Evolutionary conservation across 2,329 filamentous ascomycete genomes (phyloP).

Genomic region (Pleoardoris graminearum): DNA sequence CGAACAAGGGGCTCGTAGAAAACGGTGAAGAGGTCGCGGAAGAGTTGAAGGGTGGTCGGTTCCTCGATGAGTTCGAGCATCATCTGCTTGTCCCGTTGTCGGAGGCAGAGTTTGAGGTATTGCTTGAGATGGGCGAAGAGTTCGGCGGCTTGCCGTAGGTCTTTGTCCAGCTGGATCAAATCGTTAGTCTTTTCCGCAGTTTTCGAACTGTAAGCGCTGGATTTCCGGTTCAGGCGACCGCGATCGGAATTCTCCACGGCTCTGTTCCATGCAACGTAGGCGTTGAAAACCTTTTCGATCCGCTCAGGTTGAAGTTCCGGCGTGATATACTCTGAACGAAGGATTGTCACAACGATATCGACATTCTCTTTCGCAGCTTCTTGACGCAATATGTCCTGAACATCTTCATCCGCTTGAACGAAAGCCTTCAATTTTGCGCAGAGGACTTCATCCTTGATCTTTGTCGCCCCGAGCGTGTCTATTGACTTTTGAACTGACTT

Average conservation of each 20-base stretch:
- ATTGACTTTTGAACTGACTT: constrained; percentile 84
- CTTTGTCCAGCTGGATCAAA: constrained; percentile 66
- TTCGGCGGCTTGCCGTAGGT: constrained; percentile 85
- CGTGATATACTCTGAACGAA: constrained; percentile 75
- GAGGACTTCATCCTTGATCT: constrained; percentile 80
- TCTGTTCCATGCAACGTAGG: constrained; percentile 93
- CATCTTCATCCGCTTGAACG: constrained; percentile 70
- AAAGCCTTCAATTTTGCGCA: constrained; percentile 82
- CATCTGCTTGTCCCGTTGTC: constrained; percentile 94
- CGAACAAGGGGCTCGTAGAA: constrained; percentile 97
- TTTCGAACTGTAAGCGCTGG: constrained; percentile 38
- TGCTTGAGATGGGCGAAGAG: constrained; percentile 96
- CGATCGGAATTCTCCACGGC: constrained; percentile 75
- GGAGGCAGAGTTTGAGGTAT: constrained; percentile 85
- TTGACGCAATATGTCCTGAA: constrained; percentile 73
- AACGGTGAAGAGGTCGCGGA: constrained; percentile 95
- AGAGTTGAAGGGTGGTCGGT: constrained; percentile 92
- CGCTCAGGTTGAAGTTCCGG: constrained; percentile 74
- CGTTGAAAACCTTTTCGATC: constrained; percentile 85
- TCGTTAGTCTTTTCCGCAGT: constrained; percentile 32
- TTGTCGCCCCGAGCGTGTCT: constrained; percentile 67
- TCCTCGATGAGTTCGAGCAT: constrained; percentile 96
- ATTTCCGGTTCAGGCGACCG: constrained; percentile 36
- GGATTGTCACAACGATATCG: constrained; percentile 82
- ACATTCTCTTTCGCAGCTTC: constrained; percentile 75